These are phyloP conservation scores for Calonectria honghensis DNA, from an alignment of 2,329 filamentous ascomycete species.

Conservation along the genomic window DNA sequence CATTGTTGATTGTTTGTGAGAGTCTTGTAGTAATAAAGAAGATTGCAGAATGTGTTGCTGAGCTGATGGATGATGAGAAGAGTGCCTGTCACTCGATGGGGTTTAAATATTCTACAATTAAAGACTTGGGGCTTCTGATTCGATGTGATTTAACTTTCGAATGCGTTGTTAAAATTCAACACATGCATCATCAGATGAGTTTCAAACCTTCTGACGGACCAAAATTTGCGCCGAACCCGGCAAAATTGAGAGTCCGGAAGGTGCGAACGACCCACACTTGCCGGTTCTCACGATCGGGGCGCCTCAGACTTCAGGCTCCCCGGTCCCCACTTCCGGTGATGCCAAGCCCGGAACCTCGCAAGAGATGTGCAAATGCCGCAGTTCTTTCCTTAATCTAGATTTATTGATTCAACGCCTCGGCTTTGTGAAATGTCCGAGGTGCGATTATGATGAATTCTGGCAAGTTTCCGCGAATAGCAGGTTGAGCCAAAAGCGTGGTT, in stretches of 20 bases:
- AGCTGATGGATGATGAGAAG: background rate
- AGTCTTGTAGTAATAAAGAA: too few relatives aligned
- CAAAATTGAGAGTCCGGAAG: background rate
- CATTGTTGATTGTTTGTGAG: background rate
- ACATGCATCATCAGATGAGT: background rate
- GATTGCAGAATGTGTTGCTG: background rate
- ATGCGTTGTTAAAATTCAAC: background rate
- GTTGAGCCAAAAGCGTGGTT: too few relatives aligned
- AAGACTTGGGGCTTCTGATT: background rate
- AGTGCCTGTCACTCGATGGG: background rate
- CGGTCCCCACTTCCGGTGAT: background rate
- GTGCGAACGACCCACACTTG: background rate
- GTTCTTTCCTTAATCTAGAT: background rate
- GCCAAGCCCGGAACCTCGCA: too few relatives aligned
- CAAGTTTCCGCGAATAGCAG: too few relatives aligned
- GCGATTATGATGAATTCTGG: background rate
- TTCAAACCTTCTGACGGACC: background rate
- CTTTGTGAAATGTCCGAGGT: background rate
- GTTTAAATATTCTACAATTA: background rate
- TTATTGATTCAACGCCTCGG: background rate
- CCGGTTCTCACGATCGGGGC: background rate
- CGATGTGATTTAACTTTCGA: background rate
- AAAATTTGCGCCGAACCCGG: background rate
- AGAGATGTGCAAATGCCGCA: background rate
- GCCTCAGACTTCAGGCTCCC: conserved; percentile 10